Evolutionary conservation across 306 rosid genomes (phyloP).

Genomic region (Quercus aquifolioides): DNA sequence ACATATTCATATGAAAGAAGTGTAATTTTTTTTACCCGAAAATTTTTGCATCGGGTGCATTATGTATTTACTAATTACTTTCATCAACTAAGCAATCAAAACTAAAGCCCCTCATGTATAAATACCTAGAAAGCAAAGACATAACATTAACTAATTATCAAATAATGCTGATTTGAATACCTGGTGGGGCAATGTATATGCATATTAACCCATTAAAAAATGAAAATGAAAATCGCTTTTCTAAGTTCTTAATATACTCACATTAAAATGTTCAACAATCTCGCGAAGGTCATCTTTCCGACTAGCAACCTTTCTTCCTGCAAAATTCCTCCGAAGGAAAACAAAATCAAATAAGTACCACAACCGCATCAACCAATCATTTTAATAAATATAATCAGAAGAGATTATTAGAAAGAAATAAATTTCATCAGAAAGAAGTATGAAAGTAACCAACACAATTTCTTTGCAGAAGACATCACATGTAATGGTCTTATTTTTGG

Average conservation of each 20-base stretch:
- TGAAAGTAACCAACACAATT: not conserved
- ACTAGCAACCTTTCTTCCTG: conserved; percentile 71
- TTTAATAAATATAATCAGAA: not conserved
- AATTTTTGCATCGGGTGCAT: not conserved
- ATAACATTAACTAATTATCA: not conserved
- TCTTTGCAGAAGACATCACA: not conserved
- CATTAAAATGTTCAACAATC: conserved; percentile 88
- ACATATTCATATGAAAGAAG: not conserved
- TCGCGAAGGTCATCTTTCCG: conserved; percentile 77
- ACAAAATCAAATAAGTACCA: conserved; percentile 21
- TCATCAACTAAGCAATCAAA: not conserved
- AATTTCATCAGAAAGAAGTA: not conserved
- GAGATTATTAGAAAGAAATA: not conserved
- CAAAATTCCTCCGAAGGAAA: conserved; percentile 30
- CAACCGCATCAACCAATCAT: not conserved
- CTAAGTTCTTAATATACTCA: conserved; percentile 32
- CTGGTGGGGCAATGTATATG: not conserved
- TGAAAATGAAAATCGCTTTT: not conserved
- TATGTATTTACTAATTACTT: not conserved
- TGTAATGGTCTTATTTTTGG: too few relatives aligned
- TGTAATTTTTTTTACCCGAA: not conserved
- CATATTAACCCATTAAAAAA: too few relatives aligned
- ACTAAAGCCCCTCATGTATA: not conserved
- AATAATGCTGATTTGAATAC: not conserved
- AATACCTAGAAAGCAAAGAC: not conserved